Evolutionary conservation across 257 asterid genomes (phyloP).

Genomic region (Ilex aquifolium): DNA sequence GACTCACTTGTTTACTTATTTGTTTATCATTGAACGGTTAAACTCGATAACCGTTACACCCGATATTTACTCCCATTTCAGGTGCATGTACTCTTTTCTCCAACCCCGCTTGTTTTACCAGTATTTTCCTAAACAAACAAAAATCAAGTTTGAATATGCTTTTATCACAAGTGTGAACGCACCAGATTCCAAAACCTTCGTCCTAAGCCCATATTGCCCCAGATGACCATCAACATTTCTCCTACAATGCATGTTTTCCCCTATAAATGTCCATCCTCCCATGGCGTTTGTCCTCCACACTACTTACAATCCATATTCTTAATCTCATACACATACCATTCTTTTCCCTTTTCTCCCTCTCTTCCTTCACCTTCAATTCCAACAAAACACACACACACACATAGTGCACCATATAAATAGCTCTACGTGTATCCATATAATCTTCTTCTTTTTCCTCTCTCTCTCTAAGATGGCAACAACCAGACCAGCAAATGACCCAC

Average conservation of each 20-base stretch:
- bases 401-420: neutral
- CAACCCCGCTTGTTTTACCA: no score
- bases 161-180: no score
- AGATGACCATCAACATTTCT: neutral
- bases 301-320: conserved; percentile 7
- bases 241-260: neutral
- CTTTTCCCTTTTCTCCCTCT: neutral
- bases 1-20: no score
- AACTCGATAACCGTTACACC: no score
- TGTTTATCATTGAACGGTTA: no score
- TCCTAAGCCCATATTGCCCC: no score
- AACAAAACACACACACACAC: neutral
- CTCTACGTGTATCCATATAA: neutral
- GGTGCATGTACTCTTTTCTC: no score
- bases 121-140: no score
- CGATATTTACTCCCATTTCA: no score
- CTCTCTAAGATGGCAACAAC: conserved; percentile 18
- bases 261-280: conserved; percentile 23
- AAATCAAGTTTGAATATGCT: no score
- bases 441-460: neutral
- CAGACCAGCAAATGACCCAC: neutral
- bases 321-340: neutral
- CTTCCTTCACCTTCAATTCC: neutral
- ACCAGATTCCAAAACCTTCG: no score
- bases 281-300: conserved; percentile 58